Evolutionary conservation across 2,329 filamentous ascomycete species (phyloP), one percentile per base, ranked within the genome.

Genomic region (Pseudocercospora eumusae): DNA sequence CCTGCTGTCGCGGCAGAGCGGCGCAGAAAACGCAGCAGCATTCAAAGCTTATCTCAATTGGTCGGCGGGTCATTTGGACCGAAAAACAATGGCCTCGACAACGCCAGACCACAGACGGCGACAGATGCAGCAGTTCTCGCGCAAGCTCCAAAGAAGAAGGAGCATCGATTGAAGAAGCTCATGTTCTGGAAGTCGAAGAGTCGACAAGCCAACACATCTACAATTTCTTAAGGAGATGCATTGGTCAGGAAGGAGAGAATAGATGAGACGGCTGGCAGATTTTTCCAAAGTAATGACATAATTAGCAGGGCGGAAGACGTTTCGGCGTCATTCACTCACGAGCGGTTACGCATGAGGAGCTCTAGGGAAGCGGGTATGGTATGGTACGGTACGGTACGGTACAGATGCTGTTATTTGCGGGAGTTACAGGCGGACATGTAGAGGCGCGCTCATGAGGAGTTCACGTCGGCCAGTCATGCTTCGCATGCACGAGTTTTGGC

Each of bases 21-120:
- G 64, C 88, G 87, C 21, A 86, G 87, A 45, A 87, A 91, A 70
- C 85, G 90, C 58, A 89, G 88, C 3, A 93, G 90, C 71, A 83
- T 93, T 66, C 89, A 86, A 28, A 92, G 90, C 70, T 79, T 93
- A 28, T 91, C 89, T 66, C 86, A 90, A 54, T 80, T 93, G 42
- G 89, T 93, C 70, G 90, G 87, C 74, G 88, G 86, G 66, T 87
- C 87, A 2, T 88, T 91, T 68, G 88, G 87, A 8, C 50, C 61
- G 11, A 61, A 63, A 42, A 21, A 60, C 13, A 60, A 52, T 27
- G 60, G 53, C 27, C 31, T 57, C 36, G 62, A 68, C n/a, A 52
- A 62, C 11, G 56, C 49, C 53, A 73, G 79, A 57, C 78, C 79
- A 25, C 77, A 79, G 49, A 78, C 77, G 15, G 76, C 77, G 58